phyloP scores from a whole-genome alignment of 2,329 filamentous ascomycete genomes.

The Ascochyta clinopodiicola region DNA sequence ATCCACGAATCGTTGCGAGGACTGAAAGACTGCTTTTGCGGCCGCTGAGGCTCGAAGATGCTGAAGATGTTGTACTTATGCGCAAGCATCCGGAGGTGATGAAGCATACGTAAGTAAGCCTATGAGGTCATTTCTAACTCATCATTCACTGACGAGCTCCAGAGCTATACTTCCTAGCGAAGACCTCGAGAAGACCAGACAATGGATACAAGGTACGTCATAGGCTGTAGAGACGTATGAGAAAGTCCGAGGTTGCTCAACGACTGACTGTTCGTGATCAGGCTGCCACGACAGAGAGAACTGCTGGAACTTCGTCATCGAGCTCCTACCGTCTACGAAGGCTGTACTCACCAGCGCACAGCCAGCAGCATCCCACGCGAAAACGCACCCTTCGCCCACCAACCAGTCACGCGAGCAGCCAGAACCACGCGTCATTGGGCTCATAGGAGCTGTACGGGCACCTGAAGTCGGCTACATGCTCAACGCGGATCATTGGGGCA shows the following conservation, averaged over 20 bases:
- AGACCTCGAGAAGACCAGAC: conserved; percentile 49
- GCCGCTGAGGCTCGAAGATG: conserved; percentile 58
- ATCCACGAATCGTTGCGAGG: conserved; percentile 35
- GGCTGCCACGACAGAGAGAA: conserved; percentile 39
- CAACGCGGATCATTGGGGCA: conserved; percentile 48
- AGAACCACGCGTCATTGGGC: conserved; percentile 47
- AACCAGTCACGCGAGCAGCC: conserved; percentile 2
- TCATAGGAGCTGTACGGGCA: conserved; percentile 51
- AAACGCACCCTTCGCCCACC: background rate
- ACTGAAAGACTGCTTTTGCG: conserved; percentile 65
- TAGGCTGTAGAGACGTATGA: background rate
- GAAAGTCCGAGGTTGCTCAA: background rate
- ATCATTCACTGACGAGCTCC: conserved; percentile 29
- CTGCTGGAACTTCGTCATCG: conserved; percentile 66
- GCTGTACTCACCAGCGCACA: background rate
- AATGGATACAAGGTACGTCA: conserved; percentile 45
- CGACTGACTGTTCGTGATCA: background rate
- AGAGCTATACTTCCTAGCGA: conserved; percentile 58
- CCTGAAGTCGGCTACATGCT: conserved; percentile 55
- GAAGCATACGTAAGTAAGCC: conserved; percentile 59
- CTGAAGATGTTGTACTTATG: conserved; percentile 58
- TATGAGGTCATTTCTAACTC: background rate
- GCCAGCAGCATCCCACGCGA: background rate
- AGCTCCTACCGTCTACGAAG: conserved; percentile 45
- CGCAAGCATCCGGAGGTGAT: conserved; percentile 68